Base-by-base conservation (phyloP, 495 filamentous ascomycete species). In the Endocarpon pusillum region DNA sequence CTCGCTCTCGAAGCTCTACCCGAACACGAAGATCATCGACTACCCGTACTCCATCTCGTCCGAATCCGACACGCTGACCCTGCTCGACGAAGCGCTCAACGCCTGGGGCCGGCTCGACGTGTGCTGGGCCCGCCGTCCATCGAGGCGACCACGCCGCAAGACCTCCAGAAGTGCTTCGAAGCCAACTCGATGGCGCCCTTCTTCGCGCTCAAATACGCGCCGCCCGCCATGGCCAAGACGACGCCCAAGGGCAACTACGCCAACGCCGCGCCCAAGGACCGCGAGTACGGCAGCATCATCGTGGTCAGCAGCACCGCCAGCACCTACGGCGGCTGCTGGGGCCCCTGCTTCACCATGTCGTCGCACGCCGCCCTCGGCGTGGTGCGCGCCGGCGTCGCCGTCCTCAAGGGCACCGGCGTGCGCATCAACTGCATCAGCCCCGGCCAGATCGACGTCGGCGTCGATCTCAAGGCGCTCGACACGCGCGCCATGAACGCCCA, bases 1-100 rank as follows among this genome's bases (percentile, higher is more conserved):
- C 39, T 32, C 43, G 11, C 38, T 68, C 25, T 47, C 54, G 35
- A 42, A 55, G 20, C 19, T 42, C 19, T 48, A 46, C 36, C 63
- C 64, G 8, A 69, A 67, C 41, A 70, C 67, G 19, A 69, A 65
- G 39, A 51, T 72, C 27, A 71, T 75, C 38, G 59, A 58, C 1
- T 73, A 71, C 38, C 71, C 70, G 6, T 66, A 67, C 47, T 55
- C 58, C 36, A 52, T 65, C 24, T 55, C 64, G 4, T 57, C 55
- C 31, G 70, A 75, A 44, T 62, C 71, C 44, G 65, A 68, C 37
- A 75, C 71, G 8, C 57, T 75, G 7, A 50, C 44, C 21, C 53
- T 75, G 11, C 70, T 75, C 43, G 71, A 75, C 44, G 71, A 75
- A 37, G 54, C 73, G 21, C 55, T 75, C 19, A 71, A 71, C 36